A percentile compares a stretch with the other conserved stretches of the same genome.
phyloP scores from a whole-genome alignment of 2,329 filamentous ascomycete species.

The Lecanosticta acicola region DNA sequence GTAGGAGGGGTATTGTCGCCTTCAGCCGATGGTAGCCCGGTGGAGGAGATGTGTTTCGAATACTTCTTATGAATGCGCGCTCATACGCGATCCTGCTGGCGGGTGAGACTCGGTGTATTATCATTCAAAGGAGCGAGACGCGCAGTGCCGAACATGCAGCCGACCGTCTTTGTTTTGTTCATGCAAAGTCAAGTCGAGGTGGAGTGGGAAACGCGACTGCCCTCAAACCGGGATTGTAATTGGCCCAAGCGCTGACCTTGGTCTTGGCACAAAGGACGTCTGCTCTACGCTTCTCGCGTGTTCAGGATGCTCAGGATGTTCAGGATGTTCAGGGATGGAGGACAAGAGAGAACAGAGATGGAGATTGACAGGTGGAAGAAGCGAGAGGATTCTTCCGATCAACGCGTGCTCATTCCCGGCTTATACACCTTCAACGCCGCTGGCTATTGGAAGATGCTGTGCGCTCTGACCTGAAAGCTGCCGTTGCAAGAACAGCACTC shows the following conservation, averaged over 20 bases:
- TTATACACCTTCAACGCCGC: slow-evolving; percentile 4
- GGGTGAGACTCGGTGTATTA: no score
- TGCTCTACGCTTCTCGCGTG: no score
- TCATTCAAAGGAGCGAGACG: not conserved
- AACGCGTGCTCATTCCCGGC: not conserved
- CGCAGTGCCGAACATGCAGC: not conserved
- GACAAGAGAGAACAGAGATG: no score
- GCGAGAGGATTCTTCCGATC: not conserved
- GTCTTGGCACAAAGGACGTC: not conserved
- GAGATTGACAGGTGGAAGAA: no score
- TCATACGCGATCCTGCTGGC: no score
- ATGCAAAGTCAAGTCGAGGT: no score
- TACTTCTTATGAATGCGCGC: no score
- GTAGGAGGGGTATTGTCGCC: no score
- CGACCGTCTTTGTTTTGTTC: not conserved
- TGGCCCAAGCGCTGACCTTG: not conserved
- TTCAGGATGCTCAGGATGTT: no score
- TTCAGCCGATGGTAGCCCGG: no score
- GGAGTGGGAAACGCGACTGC: not conserved
- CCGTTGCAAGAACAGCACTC: slow-evolving; percentile 2
- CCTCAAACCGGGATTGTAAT: not conserved
- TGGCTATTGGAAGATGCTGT: slow-evolving; percentile 3
- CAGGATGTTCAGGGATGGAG: no score
- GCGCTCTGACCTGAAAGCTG: slow-evolving; percentile 3
- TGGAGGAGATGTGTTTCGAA: no score